Evolutionary conservation across 2,329 filamentous ascomycete genomes (phyloP).

Genomic region (Lachnellula occidentalis): DNA sequence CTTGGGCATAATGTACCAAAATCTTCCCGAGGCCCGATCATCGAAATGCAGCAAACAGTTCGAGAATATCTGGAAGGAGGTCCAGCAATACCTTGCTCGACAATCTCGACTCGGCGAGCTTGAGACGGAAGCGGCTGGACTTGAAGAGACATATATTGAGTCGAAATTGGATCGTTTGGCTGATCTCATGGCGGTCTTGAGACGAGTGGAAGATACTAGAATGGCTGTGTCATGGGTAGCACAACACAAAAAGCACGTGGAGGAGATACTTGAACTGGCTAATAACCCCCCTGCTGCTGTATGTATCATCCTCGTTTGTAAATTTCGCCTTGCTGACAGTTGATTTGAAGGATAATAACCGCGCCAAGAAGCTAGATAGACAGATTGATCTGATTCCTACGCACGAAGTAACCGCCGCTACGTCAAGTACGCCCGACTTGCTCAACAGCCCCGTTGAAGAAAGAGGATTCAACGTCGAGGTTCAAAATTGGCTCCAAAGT

Average conservation of each 20-base stretch:
- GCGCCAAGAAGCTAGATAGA: too few species aligned
- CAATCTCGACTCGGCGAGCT: background rate
- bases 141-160: background rate
- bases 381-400: too few species aligned
- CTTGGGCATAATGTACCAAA: background rate
- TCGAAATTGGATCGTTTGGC: background rate
- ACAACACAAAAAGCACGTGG: too few species aligned
- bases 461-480: background rate
- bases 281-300: too few species aligned
- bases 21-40: background rate
- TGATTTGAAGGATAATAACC: too few species aligned
- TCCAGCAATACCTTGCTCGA: background rate
- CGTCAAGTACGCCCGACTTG: background rate
- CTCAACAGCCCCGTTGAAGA: background rate
- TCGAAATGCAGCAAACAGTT: background rate
- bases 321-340: too few species aligned
- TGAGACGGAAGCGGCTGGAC: background rate
- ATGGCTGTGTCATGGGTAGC: background rate
- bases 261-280: too few species aligned
- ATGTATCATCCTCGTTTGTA: too few species aligned
- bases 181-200: background rate
- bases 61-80: background rate
- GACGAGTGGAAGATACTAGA: background rate
- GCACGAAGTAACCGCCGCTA: too few species aligned
- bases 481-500: background rate